Evolutionary conservation across 2,329 filamentous ascomycete species (phyloP), one percentile per base, ranked within the genome.

Genomic region (Pyrenophora tritici-repentis): DNA sequence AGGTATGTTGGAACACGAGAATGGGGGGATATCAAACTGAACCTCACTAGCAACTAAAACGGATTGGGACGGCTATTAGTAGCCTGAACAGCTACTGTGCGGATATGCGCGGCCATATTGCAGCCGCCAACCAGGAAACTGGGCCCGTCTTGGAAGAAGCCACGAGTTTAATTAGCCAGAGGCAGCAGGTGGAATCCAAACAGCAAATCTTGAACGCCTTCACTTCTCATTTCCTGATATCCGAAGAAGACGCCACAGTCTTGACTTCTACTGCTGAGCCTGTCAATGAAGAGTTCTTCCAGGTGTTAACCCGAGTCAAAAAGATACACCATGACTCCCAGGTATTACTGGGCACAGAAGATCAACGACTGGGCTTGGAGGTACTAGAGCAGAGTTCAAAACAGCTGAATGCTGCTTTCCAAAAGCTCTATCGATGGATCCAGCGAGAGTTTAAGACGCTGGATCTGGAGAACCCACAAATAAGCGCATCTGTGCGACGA

Each of bases 351-450:
- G 93, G 92, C 2, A 90, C 91, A 24, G 92, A 97, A 71, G 90
- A 91, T 63, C 92, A 97, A 74, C 86, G 87, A 7, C 77, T 97
- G 0, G 94, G 93, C 0, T 79, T 95, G 3, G 92, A 97, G 64
- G 83, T 97, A 41, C 92, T 97, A 81, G 93, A 97, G 56, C 86
- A 93, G 71, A 93, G 87, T 47, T 92, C 91, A 0, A 91, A 90
- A 52, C 86, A 90, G 55, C 81, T 99, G 42, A 94, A 96, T 66
- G 82, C 87, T 13, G 93, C 90, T 4, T 99, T 94, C 63, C 93
- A 99, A 70, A 99, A 97, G 70, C 82, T 99, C 2, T 97, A 96
- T 74, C 86, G 90, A 63, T 99, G 93, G 93, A 86, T 96, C 16
- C 92, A 97, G 70, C 86, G 89, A 52, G 91, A 97, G 65, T 95